phyloP scores from a whole-genome alignment of 2,329 filamentous ascomycete genomes.

The Sphaerulina vaccinii region DNA sequence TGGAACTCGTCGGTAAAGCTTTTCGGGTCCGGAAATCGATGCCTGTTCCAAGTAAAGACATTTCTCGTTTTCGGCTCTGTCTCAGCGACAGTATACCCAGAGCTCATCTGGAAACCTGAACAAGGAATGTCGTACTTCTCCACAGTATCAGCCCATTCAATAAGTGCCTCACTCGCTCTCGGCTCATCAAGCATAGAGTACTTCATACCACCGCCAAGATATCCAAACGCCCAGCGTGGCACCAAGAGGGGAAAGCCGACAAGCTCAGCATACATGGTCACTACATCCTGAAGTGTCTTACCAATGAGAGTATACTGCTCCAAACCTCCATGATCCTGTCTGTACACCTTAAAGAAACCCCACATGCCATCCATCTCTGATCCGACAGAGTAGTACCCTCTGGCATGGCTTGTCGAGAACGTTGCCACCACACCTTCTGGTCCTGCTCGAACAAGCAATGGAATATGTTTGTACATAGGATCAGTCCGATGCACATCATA shows the following conservation, averaged over 20 bases:
- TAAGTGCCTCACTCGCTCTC: constrained; percentile 55
- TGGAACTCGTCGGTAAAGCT: constrained; percentile 63
- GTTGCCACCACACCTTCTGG: constrained; percentile 63
- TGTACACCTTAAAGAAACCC: constrained; percentile 72
- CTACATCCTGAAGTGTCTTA: constrained; percentile 64
- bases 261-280: constrained; percentile 64
- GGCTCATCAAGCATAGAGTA: constrained; percentile 60
- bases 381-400: constrained; percentile 65
- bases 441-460: constrained; percentile 67
- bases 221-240: constrained; percentile 71
- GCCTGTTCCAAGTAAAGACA: constrained; percentile 69
- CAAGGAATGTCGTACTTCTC: constrained; percentile 67
- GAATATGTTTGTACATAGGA: constrained; percentile 74
- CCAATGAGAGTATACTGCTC: constrained; percentile 70
- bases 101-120: constrained; percentile 70
- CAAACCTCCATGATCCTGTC: constrained; percentile 69
- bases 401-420: constrained; percentile 65
- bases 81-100: constrained; percentile 69
- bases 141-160: constrained; percentile 61
- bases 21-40: constrained; percentile 68
- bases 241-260: constrained; percentile 67
- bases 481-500: constrained; percentile 71
- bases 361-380: constrained; percentile 74
- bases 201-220: constrained; percentile 66
- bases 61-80: constrained; percentile 67